These are phyloP conservation scores for Pseudoneurospora amorphoporcata DNA, from an alignment of 495 filamentous ascomycete genomes.

Conservation along the genomic window DNA sequence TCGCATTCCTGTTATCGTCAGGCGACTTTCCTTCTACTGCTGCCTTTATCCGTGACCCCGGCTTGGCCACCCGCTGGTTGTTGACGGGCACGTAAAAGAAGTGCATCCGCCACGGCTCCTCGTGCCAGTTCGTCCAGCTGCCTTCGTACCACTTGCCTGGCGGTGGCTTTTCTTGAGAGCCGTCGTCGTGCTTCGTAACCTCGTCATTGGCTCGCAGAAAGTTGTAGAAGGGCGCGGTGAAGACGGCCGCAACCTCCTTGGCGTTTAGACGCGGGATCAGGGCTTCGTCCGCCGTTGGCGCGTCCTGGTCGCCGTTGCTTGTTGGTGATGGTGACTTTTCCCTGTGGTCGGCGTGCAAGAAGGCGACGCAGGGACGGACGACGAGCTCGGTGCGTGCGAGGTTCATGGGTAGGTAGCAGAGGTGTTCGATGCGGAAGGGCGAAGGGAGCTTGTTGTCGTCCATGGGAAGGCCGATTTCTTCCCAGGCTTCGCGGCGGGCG, in stretches of 20 bases:
- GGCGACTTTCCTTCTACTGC: background rate
- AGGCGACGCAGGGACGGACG: constrained; percentile 78
- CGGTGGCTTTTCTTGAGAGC: constrained; percentile 25
- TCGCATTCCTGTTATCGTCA: background rate
- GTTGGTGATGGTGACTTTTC: no score
- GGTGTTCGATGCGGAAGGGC: constrained; percentile 71
- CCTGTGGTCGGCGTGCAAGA: constrained; percentile 45
- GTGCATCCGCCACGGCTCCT: constrained; percentile 62
- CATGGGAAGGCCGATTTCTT: constrained; percentile 80
- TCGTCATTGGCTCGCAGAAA: constrained; percentile 51
- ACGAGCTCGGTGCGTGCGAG: constrained; percentile 73
- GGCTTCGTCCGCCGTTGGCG: constrained; percentile 47
- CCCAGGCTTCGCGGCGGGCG: constrained; percentile 75
- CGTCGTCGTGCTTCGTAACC: constrained; percentile 4
- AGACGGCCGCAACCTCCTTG: constrained; percentile 83
- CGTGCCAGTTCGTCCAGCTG: constrained; percentile 56
- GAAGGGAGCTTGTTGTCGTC: constrained; percentile 49
- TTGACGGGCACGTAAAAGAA: constrained; percentile 76
- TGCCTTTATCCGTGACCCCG: constrained; percentile 18
- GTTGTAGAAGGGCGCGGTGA: constrained; percentile 69
- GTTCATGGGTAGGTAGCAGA: constrained; percentile 71
- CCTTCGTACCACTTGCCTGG: constrained; percentile 59
- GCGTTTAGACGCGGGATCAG: constrained; percentile 73
- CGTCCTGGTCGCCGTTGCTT: background rate
- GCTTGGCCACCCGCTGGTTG: constrained; percentile 49